phyloP scores from a whole-genome alignment of 768 basidiomycete species.

The Pleurotus salmoneostramineus region DNA sequence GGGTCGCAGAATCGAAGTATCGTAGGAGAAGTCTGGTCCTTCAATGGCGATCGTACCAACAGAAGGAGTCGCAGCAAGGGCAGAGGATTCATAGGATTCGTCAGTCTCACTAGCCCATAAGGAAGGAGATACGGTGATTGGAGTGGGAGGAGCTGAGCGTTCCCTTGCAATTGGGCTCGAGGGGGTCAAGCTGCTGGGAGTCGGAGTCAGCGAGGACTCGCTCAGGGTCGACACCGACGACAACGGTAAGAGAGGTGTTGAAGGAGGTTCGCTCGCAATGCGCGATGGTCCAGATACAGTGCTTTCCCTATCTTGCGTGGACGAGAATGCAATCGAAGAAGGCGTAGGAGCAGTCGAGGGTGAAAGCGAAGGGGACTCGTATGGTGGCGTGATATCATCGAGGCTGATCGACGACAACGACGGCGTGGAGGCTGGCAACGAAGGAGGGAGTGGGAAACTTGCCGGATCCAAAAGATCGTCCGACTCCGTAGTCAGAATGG shows the following conservation, averaged over 20 bases:
- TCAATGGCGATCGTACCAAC: conserved; percentile 52
- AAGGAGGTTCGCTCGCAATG: conserved; percentile 15
- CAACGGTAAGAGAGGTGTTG: conserved; percentile 24
- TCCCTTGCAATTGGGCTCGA: background rate
- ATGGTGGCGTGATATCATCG: conserved; percentile 13
- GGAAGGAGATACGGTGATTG: conserved; percentile 17
- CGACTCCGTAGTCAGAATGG: conserved; percentile 13
- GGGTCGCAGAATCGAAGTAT: conserved; percentile 71
- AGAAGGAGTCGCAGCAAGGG: conserved; percentile 70
- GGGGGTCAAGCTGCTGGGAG: conserved; percentile 28
- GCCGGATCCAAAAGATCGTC: conserved; percentile 3
- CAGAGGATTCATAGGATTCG: conserved; percentile 71
- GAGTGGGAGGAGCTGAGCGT: conserved; percentile 3
- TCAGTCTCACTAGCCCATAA: conserved; percentile 66
- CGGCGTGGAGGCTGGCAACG: conserved; percentile 21
- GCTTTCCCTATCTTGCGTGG: conserved; percentile 21
- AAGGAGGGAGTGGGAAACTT: conserved; percentile 12
- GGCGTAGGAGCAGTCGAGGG: conserved; percentile 22
- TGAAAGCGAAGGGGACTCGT: background rate
- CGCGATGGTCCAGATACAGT: conserved; percentile 11
- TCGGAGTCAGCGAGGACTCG: conserved; percentile 29
- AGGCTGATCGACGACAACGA: conserved; percentile 14
- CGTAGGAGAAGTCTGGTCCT: conserved; percentile 59
- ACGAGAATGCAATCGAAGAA: conserved; percentile 22
- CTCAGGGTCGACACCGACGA: conserved; percentile 32